Base-by-base conservation (phyloP, 305 asterid genomes). In the Caryopteris hybrid region DNA sequence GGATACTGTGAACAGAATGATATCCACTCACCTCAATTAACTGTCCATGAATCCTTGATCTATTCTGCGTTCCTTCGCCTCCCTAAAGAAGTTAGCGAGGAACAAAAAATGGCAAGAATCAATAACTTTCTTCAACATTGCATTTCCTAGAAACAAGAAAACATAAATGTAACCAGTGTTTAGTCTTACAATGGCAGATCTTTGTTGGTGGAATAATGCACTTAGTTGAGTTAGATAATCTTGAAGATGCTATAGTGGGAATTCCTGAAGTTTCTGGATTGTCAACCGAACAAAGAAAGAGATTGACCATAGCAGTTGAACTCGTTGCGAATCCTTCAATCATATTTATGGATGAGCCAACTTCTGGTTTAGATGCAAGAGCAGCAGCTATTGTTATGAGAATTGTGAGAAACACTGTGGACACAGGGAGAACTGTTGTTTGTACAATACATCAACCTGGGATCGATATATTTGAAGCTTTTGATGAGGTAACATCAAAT, bases 261-360 rank as follows among this genome's bases (percentile, higher is more conserved):
- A 72, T 86, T 3, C 91, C 88, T 0, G 90, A 90, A 23, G 79
- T 87, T 39, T 80, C 84, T 20, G 96, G 94, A 51, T 71, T 89
- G 73, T 86, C 94, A 34, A 89, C 90, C 6, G 91, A 87, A 66
- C 92, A 89, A 66, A 76, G 92, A 72, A 89, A 86, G 76, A 79
- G 94, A 74, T 73, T 86, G 74, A 89, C 96, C 14, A 86, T 89
- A 51, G 94, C 92, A n/a, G n/a, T n/a, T n/a, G n/a, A n/a, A n/a
- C n/a, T n/a, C n/a, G n/a, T n/a, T n/a, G n/a, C n/a, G 8, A 91
- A 47, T 79, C n/a, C n/a, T n/a, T n/a, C n/a, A n/a, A n/a, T n/a
- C n/a, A n/a, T n/a, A n/a, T n/a, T n/a, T n/a, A n/a, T 88, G 93
- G 96, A 88, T 22, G 96, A 88, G 55, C 96, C 91, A 7, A 88